These are phyloP conservation scores for Escallonia rubra DNA, from an alignment of 129 eudicot species.

Conservation along the genomic window DNA sequence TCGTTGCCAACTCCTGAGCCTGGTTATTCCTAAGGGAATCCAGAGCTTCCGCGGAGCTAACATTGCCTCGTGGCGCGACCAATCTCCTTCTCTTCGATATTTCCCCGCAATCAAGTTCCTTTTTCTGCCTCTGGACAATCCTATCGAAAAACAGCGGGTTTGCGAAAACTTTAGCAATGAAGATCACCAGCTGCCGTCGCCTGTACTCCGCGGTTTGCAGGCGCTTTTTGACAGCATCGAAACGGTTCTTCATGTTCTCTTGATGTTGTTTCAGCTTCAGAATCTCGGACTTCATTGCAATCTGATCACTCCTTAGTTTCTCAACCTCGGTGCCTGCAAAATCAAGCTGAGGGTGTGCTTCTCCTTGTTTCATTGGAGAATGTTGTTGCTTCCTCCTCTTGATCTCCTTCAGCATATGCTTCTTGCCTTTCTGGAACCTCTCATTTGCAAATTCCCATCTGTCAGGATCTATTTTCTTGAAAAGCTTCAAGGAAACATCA, in stretches of 20 bases:
- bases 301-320: conserved; percentile 37
- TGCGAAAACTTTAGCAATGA: conserved; percentile 47
- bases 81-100: conserved; percentile 40
- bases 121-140: conserved; percentile 20
- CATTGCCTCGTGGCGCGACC: conserved; percentile 5
- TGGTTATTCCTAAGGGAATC: conserved; percentile 10
- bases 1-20: conserved; percentile 24
- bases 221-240: conserved; percentile 42
- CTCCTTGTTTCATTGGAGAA: conserved; percentile 10
- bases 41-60: conserved; percentile 12
- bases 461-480: conserved; percentile 78
- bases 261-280: conserved; percentile 54
- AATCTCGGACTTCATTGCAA: conserved; percentile 38
- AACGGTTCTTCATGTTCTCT: conserved; percentile 30
- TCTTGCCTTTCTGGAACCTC: conserved; percentile 68
- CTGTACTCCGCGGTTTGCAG: conserved; percentile 38
- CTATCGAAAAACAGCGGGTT: conserved; percentile 38
- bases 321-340: conserved; percentile 46
- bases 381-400: conserved; percentile 46
- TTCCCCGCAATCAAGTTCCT: conserved; percentile 20
- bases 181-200: conserved; percentile 45
- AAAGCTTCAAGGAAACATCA: conserved; percentile 35
- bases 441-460: conserved; percentile 87
- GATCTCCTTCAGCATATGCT: conserved; percentile 60
- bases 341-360: conserved; percentile 15